phyloP scores from a whole-genome alignment of 495 filamentous ascomycete species.

The Evansstolkia leycettana region DNA sequence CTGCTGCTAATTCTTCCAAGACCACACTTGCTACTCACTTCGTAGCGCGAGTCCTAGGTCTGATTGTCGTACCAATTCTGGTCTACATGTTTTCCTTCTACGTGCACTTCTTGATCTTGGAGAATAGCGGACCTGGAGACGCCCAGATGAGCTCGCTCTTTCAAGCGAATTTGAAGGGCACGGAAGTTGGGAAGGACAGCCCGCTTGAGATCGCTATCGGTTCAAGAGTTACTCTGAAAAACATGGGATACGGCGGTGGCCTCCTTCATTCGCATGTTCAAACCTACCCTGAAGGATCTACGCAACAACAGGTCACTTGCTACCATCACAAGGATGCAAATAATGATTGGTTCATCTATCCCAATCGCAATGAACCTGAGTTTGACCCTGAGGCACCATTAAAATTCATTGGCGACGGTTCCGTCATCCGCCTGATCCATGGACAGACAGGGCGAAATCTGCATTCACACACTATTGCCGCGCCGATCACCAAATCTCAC shows the following conservation, averaged over 20 bases:
- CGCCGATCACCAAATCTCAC: constrained; percentile 80
- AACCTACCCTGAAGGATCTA: constrained; percentile 87
- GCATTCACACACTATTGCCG: constrained; percentile 81
- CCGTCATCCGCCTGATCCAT: constrained; percentile 80
- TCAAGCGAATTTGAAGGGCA: constrained; percentile 89
- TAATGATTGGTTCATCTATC: constrained; percentile 99
- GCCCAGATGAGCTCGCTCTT: constrained; percentile 99
- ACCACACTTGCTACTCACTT: constrained; percentile 57
- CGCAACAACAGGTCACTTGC: constrained; percentile 93
- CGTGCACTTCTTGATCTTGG: constrained; percentile 81
- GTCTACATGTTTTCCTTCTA: constrained; percentile 95
- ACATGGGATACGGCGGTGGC: constrained; percentile 97
- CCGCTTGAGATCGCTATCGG: constrained; percentile 84
- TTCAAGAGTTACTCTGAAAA: constrained; percentile 88
- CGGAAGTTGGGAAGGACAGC: constrained; percentile 85
- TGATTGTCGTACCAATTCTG: constrained; percentile 74
- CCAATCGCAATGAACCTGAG: constrained; percentile 64
- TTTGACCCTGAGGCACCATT: constrained; percentile 56
- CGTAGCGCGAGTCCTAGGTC: constrained; percentile 65
- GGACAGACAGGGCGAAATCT: constrained; percentile 93
- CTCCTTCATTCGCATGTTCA: constrained; percentile 97
- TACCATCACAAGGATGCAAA: constrained; percentile 99
- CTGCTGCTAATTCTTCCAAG: constrained; percentile 8
- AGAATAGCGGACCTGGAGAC: constrained; percentile 91
- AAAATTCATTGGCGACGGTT: constrained; percentile 65